phyloP scores from a whole-genome alignment of 2,329 filamentous ascomycete genomes.

The Botrytis hyacinthi region DNA sequence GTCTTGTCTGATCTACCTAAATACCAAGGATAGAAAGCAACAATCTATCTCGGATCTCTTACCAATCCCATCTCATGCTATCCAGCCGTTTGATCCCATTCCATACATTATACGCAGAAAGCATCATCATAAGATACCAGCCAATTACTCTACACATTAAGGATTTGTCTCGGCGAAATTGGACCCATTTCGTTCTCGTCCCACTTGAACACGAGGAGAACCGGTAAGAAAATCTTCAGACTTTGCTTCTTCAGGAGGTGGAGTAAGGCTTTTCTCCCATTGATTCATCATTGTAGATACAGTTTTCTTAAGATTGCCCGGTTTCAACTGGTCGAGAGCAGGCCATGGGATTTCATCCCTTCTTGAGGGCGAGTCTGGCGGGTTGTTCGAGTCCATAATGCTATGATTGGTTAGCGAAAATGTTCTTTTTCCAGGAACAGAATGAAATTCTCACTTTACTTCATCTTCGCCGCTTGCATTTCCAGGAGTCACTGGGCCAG shows the following conservation, averaged over 20 bases:
- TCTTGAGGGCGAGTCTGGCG: constrained; percentile 29
- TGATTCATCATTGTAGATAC: constrained; percentile 86
- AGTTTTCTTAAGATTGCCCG: constrained; percentile 73
- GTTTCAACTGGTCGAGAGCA: constrained; percentile 50
- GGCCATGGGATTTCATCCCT: constrained; percentile 42
- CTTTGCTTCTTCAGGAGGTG: constrained; percentile 41
- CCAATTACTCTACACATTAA: neutral
- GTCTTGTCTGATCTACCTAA: neutral
- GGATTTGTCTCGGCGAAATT: neutral
- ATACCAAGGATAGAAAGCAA: neutral
- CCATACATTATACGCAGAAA: neutral
- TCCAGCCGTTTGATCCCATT: neutral
- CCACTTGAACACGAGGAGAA: neutral
- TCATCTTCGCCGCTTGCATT: constrained; percentile 28
- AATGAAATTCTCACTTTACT: constrained; percentile 32
- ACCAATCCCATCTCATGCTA: neutral
- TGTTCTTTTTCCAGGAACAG: constrained; percentile 23
- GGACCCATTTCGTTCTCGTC: neutral
- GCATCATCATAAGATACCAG: neutral
- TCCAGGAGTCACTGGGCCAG: constrained; percentile 35
- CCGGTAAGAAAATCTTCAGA: constrained; percentile 15
- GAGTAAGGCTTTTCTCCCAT: constrained; percentile 77
- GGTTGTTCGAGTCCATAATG: constrained; percentile 25
- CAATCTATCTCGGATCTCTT: neutral
- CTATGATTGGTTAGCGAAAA: constrained; percentile 19